Evolutionary conservation across 164 flowering plant genomes (phyloP).

Genomic region (Vitis vinifera): ASM3070453v1 NC_081823.1:9785501-9786000

Average conservation of each 20-base stretch:
- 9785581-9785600: slow-evolving; percentile 50
- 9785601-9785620: slow-evolving; percentile 88
- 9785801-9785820: slow-evolving; percentile 2
- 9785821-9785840: slow-evolving; percentile 26
- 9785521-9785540: background rate
- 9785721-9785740: background rate
- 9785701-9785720: background rate
- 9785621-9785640: slow-evolving; percentile 85
- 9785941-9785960: slow-evolving; percentile 86
- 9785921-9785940: slow-evolving; percentile 60
- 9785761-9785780: background rate
- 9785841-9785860: slow-evolving; percentile 92
- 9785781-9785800: background rate
- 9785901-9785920: slow-evolving; percentile 65
- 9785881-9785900: slow-evolving; percentile 69
- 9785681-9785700: slow-evolving; percentile 69
- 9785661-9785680: slow-evolving; percentile 76
- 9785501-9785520: background rate
- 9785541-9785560: background rate
- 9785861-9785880: slow-evolving; percentile 81
- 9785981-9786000: background rate
- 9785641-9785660: slow-evolving; percentile 74
- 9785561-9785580: slow-evolving; percentile 27
- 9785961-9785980: slow-evolving; percentile 22
- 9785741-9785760: background rate